Evolutionary conservation across 1,284 basidiomycete species (phyloP).

Genomic region (Filobasidium uniguttulatum): DNA sequence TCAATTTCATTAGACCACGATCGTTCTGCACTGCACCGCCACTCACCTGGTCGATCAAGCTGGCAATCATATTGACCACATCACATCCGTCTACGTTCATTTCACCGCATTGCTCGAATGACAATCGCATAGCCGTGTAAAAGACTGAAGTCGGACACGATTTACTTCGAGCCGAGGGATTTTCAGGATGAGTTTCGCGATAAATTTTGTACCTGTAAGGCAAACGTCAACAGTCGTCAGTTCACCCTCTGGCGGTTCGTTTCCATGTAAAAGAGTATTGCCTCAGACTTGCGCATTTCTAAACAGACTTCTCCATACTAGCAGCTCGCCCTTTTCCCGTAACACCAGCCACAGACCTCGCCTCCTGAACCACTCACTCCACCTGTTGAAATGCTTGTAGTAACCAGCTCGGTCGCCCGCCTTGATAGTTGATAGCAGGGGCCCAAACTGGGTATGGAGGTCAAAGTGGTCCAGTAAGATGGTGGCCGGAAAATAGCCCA

Average conservation of each 20-base stretch:
- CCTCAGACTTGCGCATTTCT: constrained; percentile 31
- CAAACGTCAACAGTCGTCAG: not conserved
- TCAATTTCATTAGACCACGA: not conserved
- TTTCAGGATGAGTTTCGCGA: constrained; percentile 19
- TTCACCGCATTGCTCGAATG: constrained; percentile 27
- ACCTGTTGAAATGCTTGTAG: constrained; percentile 24
- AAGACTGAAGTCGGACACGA: constrained; percentile 30
- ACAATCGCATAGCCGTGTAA: constrained; percentile 17
- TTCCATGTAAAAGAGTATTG: not conserved
- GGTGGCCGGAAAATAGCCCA: constrained; percentile 28
- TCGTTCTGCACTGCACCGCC: not conserved
- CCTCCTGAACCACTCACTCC: constrained; percentile 33
- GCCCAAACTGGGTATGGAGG: constrained; percentile 25
- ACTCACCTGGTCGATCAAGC: constrained; percentile 35
- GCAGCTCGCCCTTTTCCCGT: constrained; percentile 36
- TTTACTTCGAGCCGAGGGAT: constrained; percentile 18
- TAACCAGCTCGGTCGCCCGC: constrained; percentile 32
- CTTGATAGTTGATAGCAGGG: constrained; percentile 31
- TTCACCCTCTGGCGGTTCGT: not conserved
- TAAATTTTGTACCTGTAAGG: constrained; percentile 11
- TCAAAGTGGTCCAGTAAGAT: constrained; percentile 27
- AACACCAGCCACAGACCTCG: constrained; percentile 34
- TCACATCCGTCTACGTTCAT: constrained; percentile 29
- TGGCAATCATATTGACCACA: constrained; percentile 30
- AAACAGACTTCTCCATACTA: constrained; percentile 38